phyloP scores from a whole-genome alignment of 805 yeast species.

The Suhomyces faveliae region DNA sequence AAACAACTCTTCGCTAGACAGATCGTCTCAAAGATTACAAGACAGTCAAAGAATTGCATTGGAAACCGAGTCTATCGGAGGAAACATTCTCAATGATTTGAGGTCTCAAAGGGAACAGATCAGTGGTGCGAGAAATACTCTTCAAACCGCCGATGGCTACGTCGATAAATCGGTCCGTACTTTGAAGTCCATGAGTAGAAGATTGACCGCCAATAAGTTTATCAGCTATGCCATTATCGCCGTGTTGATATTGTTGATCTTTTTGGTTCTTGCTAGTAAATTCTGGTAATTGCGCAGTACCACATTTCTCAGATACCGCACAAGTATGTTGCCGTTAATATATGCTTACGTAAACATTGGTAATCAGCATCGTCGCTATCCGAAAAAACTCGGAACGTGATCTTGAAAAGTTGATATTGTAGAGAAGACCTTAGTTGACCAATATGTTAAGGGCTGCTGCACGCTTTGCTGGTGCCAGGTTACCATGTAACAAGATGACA shows the following conservation, averaged over 20 bases:
- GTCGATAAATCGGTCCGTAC: slow-evolving; percentile 89
- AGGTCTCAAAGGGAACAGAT: slow-evolving; percentile 94
- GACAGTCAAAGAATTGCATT: slow-evolving; percentile 89
- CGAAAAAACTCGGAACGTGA: background rate
- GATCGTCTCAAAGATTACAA: slow-evolving; percentile 76
- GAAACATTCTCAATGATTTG: slow-evolving; percentile 82
- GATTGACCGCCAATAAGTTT: slow-evolving; percentile 87
- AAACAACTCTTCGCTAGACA: slow-evolving; percentile 76
- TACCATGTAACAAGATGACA: background rate
- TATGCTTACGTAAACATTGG: background rate
- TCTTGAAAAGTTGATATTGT: background rate
- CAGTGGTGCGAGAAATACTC: slow-evolving; percentile 77
- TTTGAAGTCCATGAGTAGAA: slow-evolving; percentile 84
- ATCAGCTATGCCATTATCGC: slow-evolving; percentile 91
- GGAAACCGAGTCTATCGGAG: slow-evolving; percentile 90
- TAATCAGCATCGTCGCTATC: background rate
- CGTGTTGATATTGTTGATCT: slow-evolving; percentile 74
- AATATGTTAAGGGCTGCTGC: background rate
- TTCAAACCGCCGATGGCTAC: slow-evolving; percentile 87
- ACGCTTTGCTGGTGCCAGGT: background rate
- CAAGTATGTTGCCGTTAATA: background rate
- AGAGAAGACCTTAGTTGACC: background rate
- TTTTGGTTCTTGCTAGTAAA: slow-evolving; percentile 81
- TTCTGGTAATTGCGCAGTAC: slow-evolving; percentile 46
- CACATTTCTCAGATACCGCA: background rate